phyloP scores from a whole-genome alignment of 2,329 filamentous ascomycete genomes.

The Fusarium sp. region DNA sequence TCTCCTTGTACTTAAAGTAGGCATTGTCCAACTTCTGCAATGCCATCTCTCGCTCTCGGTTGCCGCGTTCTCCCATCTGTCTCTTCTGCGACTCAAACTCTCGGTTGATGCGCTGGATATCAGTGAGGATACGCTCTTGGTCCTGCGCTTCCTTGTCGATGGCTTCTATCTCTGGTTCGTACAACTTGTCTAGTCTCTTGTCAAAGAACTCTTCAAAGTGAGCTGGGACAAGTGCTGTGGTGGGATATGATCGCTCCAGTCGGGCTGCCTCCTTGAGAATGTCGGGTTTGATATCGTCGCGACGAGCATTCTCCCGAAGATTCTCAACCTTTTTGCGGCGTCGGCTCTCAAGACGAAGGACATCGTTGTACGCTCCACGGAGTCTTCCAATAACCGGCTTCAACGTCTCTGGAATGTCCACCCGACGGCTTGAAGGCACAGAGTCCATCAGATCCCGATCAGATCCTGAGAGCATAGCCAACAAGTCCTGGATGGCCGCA shows the following conservation, averaged over 20 bases:
- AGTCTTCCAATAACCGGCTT: slow-evolving; percentile 83
- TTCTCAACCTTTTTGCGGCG: slow-evolving; percentile 83
- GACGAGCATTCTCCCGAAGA: slow-evolving; percentile 81
- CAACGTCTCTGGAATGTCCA: slow-evolving; percentile 82
- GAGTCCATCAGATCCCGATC: slow-evolving; percentile 87
- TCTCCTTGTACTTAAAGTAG: slow-evolving; percentile 96
- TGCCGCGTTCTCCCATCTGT: slow-evolving; percentile 69
- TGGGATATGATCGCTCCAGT: slow-evolving; percentile 86
- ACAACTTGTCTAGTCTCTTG: slow-evolving; percentile 77
- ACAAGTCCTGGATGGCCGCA: slow-evolving; percentile 77
- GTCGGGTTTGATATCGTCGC: slow-evolving; percentile 89
- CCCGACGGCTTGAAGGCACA: slow-evolving; percentile 85
- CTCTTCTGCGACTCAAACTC: slow-evolving; percentile 81
- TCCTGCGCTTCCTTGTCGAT: slow-evolving; percentile 79
- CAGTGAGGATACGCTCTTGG: slow-evolving; percentile 77
- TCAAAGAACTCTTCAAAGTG: slow-evolving; percentile 96
- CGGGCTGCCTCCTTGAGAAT: slow-evolving; percentile 86
- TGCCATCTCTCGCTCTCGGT: slow-evolving; percentile 83
- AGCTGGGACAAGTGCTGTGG: slow-evolving; percentile 84
- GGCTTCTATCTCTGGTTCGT: slow-evolving; percentile 81
- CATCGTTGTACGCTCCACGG: slow-evolving; percentile 85
- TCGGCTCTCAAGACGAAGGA: slow-evolving; percentile 83
- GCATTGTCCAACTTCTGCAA: slow-evolving; percentile 90
- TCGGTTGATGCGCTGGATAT: slow-evolving; percentile 80
- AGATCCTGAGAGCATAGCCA: slow-evolving; percentile 81